phyloP scores from a whole-genome alignment of 2,329 filamentous ascomycete species.

The Colletotrichum karsti region DNA sequence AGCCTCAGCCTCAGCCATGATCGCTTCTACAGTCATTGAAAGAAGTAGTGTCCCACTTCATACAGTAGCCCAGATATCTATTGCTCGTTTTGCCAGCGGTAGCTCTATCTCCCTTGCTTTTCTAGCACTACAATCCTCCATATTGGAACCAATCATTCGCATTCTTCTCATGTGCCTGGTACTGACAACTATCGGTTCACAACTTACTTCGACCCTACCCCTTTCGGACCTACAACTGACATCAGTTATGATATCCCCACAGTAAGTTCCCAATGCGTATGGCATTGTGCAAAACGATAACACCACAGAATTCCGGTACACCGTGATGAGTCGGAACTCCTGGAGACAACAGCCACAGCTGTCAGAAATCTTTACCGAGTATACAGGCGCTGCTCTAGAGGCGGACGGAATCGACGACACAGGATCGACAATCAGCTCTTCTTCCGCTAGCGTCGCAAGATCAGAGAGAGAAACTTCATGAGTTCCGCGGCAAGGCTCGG shows the following conservation, averaged over 20 bases:
- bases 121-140: no score
- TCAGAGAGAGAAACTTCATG: background rate
- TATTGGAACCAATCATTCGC: background rate
- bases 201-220: background rate
- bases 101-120: no score
- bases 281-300: background rate
- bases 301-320: background rate
- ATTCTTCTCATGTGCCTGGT: no score
- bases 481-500: background rate
- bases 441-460: background rate
- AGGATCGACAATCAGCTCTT: background rate
- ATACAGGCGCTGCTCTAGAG: no score
- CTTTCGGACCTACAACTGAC: background rate
- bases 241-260: background rate
- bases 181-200: no score
- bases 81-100: no score
- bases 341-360: no score
- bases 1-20: background rate
- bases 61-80: background rate
- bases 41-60: background rate
- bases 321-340: background rate
- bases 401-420: no score
- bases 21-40: background rate
- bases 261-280: background rate
- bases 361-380: no score